Percentiles rank a stretch among this genome's conserved stretches.
Conservation (phyloP, 805 yeast species). For the Lipomyces anomalus region DNA sequence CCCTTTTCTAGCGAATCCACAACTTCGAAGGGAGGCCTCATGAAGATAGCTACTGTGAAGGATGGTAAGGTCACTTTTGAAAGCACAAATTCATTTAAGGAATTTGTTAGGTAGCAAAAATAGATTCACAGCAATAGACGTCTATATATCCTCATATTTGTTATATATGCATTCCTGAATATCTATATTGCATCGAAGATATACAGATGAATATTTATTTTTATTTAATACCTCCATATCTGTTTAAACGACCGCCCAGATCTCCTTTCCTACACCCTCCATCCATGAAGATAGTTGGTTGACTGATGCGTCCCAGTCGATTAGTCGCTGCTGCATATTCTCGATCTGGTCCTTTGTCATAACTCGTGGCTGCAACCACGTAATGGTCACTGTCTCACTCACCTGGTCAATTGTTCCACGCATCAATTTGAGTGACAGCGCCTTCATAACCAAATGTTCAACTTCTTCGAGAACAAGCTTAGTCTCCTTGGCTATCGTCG, state of each 20-base stretch:
- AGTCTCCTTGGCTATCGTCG: constrained; percentile 68
- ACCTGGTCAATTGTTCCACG: constrained; percentile 91
- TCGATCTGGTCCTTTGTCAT: constrained; percentile 76
- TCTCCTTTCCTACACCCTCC: constrained; percentile 52
- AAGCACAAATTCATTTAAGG: constrained; percentile 26
- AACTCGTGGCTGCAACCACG: constrained; percentile 96
- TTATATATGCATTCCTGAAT: too few species aligned
- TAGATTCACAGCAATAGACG: too few species aligned
- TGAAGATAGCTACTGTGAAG: constrained; percentile 30
- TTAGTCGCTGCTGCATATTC: constrained; percentile 65
- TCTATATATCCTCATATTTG: too few species aligned
- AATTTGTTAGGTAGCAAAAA: constrained; percentile 22
- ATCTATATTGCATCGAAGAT: too few species aligned
- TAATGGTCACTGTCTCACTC: constrained; percentile 65
- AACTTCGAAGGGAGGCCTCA: constrained; percentile 25
- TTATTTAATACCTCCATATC: too few species aligned
- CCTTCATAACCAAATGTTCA: constrained; percentile 87
- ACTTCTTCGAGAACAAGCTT: constrained; percentile 65
- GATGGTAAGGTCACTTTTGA: constrained; percentile 30
- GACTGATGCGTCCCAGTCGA: constrained; percentile 75
- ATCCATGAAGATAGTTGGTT: constrained; percentile 56
- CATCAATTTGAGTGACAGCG: constrained; percentile 74
- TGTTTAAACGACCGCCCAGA: too few species aligned
- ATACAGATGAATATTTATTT: too few species aligned
- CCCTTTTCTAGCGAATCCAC: constrained; percentile 4